Conservation (phyloP, 169 alveolate genomes). For the Plasmodium gallinaceum region DNA sequence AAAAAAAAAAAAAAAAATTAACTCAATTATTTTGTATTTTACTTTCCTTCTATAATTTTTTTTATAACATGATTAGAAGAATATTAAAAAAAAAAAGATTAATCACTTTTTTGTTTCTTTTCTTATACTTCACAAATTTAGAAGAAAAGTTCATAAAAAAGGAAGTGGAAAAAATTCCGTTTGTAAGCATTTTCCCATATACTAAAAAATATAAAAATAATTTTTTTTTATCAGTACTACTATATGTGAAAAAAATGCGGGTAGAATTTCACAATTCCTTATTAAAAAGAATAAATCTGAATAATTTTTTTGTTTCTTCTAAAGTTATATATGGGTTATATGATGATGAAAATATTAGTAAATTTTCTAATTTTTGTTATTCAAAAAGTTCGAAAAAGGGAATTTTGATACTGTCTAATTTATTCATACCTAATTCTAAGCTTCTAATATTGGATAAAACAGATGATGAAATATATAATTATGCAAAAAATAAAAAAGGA, state of each 20-base stretch:
- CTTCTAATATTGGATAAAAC: constrained; percentile 28
- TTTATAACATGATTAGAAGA: background rate
- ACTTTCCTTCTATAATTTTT: background rate
- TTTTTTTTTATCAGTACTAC: constrained; percentile 1
- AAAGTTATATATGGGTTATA: constrained; percentile 72
- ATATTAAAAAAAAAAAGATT: background rate
- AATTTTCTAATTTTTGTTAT: constrained; percentile 35
- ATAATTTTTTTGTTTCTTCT: constrained; percentile 23
- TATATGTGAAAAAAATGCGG: background rate
- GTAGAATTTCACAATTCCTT: background rate
- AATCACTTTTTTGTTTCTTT: background rate
- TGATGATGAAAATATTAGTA: constrained; percentile 22
- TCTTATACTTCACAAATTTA: constrained; percentile 1
- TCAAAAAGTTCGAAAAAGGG: constrained; percentile 26
- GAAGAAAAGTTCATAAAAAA: background rate
- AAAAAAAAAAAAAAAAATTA: too few relatives aligned
- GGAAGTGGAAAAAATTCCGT: background rate
- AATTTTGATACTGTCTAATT: constrained; percentile 7
- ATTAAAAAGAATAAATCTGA: background rate
- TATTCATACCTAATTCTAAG: constrained; percentile 33
- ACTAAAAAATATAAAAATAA: background rate
- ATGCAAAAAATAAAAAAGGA: constrained; percentile 38
- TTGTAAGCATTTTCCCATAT: background rate
- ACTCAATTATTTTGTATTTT: too few relatives aligned
- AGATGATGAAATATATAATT: constrained; percentile 49